A percentile compares a stretch with the other conserved stretches of the same genome.
Conservation (phyloP, 768 basidiomycete genomes). For the Cubamyces lactineus region DNA sequence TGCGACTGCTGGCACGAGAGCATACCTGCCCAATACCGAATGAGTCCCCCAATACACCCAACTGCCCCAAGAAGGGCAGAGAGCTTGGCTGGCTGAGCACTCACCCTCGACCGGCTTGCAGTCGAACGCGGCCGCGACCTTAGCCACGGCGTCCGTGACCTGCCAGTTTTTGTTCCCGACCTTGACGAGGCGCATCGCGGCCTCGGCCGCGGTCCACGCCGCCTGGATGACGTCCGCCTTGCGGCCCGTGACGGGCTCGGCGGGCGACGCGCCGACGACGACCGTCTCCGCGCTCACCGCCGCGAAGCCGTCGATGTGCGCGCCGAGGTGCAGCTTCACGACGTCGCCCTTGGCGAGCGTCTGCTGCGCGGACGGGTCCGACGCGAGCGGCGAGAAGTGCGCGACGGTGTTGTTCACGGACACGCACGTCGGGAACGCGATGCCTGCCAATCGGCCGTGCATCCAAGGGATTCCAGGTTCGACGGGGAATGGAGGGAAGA, state of each 20-base stretch:
- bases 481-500: not conserved
- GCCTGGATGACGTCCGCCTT: slow-evolving; percentile 93
- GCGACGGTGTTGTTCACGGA: slow-evolving; percentile 96
- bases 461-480: not conserved
- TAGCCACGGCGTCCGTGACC: slow-evolving; percentile 84
- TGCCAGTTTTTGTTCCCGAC: slow-evolving; percentile 95
- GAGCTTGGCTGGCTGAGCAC: slow-evolving; percentile 21
- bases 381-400: slow-evolving; percentile 96
- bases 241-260: slow-evolving; percentile 78
- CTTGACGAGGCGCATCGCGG: slow-evolving; percentile 88
- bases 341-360: slow-evolving; percentile 84
- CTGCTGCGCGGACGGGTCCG: slow-evolving; percentile 71
- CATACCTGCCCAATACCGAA: slow-evolving; percentile 62
- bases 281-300: slow-evolving; percentile 93
- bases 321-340: slow-evolving; percentile 94
- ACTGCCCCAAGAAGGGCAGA: not conserved
- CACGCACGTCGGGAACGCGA: slow-evolving; percentile 93
- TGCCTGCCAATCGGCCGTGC: slow-evolving; percentile 48
- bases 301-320: slow-evolving; percentile 97
- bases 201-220: slow-evolving; percentile 91
- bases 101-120: slow-evolving; percentile 95
- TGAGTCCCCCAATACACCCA: slow-evolving; percentile 4
- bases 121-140: slow-evolving; percentile 70
- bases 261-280: slow-evolving; percentile 77
- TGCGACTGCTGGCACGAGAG: slow-evolving; percentile 94